phyloP scores from a whole-genome alignment of 305 asterid species.

The Euphrasia arctica region DNA sequence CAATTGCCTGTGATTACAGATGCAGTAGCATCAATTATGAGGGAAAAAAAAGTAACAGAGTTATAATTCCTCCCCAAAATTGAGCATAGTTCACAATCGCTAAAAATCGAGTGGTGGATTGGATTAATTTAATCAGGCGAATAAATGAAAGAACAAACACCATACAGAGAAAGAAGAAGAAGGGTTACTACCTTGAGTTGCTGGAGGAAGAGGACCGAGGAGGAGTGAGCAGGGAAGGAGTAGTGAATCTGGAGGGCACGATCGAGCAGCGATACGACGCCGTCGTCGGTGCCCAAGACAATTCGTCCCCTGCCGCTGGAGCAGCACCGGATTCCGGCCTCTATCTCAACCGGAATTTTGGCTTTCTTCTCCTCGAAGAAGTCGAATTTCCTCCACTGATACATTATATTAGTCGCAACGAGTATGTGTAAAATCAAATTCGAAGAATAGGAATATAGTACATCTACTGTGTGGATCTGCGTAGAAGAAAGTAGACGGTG shows the following conservation, averaged over 20 bases:
- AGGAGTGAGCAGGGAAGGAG: slow-evolving; percentile 80
- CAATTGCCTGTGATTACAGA: slow-evolving; percentile 6
- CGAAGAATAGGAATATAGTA: background rate
- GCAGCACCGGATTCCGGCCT: slow-evolving; percentile 62
- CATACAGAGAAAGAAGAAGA: background rate
- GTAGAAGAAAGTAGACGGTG: slow-evolving; percentile 5
- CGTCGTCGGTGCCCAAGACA: slow-evolving; percentile 66
- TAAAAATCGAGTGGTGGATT: too few relatives aligned
- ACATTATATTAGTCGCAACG: slow-evolving; percentile 39
- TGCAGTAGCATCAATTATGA: too few relatives aligned
- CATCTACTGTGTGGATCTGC: slow-evolving; percentile 25
- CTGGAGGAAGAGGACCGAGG: slow-evolving; percentile 84
- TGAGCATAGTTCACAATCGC: background rate
- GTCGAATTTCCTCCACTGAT: slow-evolving; percentile 97
- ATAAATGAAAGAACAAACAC: background rate
- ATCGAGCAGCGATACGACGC: slow-evolving; percentile 75
- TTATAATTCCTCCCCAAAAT: background rate
- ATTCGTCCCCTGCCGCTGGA: slow-evolving; percentile 89
- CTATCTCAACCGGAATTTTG: slow-evolving; percentile 54
- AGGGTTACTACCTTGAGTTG: slow-evolving; percentile 66
- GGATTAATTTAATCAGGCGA: background rate
- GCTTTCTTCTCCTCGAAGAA: slow-evolving; percentile 88
- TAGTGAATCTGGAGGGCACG: slow-evolving; percentile 72
- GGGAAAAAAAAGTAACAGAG: background rate
- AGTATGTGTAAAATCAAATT: slow-evolving; percentile 16